Evolutionary conservation across 176 grass and related monocot genomes (phyloP).

Genomic region (Raddia guianensis): DNA sequence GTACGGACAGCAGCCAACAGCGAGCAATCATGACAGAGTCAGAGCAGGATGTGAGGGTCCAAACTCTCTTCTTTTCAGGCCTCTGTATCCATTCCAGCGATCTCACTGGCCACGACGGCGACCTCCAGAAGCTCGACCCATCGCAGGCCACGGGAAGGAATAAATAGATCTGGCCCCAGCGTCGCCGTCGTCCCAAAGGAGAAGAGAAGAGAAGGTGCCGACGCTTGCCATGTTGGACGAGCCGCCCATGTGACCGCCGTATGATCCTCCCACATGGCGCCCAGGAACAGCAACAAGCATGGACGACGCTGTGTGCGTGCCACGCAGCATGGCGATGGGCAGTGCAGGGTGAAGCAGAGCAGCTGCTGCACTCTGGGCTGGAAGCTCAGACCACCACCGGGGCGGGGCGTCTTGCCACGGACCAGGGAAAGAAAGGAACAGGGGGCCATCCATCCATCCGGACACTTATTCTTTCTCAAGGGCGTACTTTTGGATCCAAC

Average conservation of each 20-base stretch:
- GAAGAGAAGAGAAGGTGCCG: not conserved
- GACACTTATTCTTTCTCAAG: constrained; percentile 5
- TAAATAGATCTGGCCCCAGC: constrained; percentile 32
- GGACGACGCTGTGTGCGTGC: no score
- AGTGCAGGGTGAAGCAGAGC: not conserved
- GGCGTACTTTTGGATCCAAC: constrained; percentile 43
- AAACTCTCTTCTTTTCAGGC: not conserved
- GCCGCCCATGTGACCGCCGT: constrained; percentile 33
- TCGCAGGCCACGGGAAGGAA: constrained; percentile 3
- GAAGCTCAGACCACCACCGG: not conserved
- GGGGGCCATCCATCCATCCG: not conserved
- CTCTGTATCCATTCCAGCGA: constrained; percentile 20
- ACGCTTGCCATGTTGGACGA: not conserved
- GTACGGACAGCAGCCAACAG: constrained; percentile 37
- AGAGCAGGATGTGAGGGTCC: constrained; percentile 11
- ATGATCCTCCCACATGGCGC: constrained; percentile 15
- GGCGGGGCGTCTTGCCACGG: not conserved
- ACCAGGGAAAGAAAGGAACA: constrained; percentile 1
- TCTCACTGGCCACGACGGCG: constrained; percentile 45
- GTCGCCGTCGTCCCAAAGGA: constrained; percentile 19
- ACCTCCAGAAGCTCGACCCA: constrained; percentile 10
- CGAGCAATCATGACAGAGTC: constrained; percentile 29
- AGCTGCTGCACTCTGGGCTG: not conserved
- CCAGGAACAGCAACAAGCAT: not conserved
- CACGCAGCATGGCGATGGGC: no score